Evolutionary conservation across 352 stramenopile genomes (phyloP).

Genomic region (Globisporangium viniferum): DNA sequence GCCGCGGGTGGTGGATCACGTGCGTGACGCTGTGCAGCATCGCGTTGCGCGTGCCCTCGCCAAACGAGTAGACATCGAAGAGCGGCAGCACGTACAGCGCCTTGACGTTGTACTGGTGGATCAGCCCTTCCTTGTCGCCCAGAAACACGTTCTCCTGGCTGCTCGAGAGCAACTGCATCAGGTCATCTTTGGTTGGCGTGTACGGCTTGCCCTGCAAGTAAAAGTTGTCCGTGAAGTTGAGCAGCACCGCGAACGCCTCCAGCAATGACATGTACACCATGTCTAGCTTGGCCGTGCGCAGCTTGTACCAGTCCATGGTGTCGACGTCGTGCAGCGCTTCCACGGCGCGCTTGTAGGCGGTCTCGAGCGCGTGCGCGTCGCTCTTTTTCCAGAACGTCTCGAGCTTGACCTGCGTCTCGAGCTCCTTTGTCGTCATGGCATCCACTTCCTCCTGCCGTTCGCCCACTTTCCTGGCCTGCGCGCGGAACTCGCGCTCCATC

Average conservation of each 20-base stretch:
- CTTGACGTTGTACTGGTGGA: slow-evolving; percentile 77
- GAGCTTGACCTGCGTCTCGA: slow-evolving; percentile 75
- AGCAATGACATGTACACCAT: slow-evolving; percentile 53
- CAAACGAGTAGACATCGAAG: slow-evolving; percentile 82
- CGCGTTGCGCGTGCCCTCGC: slow-evolving; percentile 50
- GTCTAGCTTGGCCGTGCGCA: slow-evolving; percentile 64
- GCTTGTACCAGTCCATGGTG: slow-evolving; percentile 71
- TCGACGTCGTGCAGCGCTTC: slow-evolving; percentile 44
- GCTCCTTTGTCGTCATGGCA: slow-evolving; percentile 48
- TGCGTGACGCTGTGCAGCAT: slow-evolving; percentile 62
- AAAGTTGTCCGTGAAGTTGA: slow-evolving; percentile 75
- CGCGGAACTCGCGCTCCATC: slow-evolving; percentile 39
- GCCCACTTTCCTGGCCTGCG: slow-evolving; percentile 23
- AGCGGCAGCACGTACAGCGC: slow-evolving; percentile 75
- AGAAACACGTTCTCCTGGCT: slow-evolving; percentile 79
- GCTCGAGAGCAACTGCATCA: slow-evolving; percentile 66
- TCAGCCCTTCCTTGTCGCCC: slow-evolving; percentile 76
- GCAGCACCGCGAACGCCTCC: slow-evolving; percentile 59
- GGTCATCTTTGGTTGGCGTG: slow-evolving; percentile 50
- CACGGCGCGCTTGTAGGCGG: slow-evolving; percentile 63
- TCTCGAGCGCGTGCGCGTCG: slow-evolving; percentile 36
- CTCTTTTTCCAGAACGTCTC: slow-evolving; percentile 78
- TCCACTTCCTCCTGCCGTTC: slow-evolving; percentile 37
- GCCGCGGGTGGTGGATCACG: slow-evolving; percentile 69
- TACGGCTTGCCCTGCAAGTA: slow-evolving; percentile 41